Evolutionary conservation across 768 basidiomycete genomes (phyloP).

Genomic region (Postia placenta): DNA sequence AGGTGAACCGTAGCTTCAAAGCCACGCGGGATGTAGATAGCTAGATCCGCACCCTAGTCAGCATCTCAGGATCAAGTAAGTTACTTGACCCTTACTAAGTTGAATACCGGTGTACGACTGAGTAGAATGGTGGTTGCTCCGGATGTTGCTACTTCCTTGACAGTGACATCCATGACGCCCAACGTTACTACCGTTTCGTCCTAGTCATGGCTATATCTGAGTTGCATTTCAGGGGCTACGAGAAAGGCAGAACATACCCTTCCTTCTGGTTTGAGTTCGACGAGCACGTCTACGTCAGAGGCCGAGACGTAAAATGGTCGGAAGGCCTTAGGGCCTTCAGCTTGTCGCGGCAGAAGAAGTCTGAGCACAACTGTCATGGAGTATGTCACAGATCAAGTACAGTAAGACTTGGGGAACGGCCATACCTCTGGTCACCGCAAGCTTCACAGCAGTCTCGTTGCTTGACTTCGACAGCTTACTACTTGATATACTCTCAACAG

Average conservation of each 20-base stretch:
- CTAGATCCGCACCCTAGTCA: slow-evolving; percentile 12
- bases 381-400: slow-evolving; percentile 5
- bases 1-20: slow-evolving; percentile 62
- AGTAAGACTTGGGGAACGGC: not conserved
- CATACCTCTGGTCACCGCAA: slow-evolving; percentile 35
- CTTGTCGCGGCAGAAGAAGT: slow-evolving; percentile 44
- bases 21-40: slow-evolving; percentile 37
- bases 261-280: slow-evolving; percentile 67
- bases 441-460: slow-evolving; percentile 44
- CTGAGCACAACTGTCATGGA: slow-evolving; percentile 30
- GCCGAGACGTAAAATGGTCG: slow-evolving; percentile 51
- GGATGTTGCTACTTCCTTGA: slow-evolving; percentile 41
- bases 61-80: not conserved
- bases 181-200: slow-evolving; percentile 67
- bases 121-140: slow-evolving; percentile 36
- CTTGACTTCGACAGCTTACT: not conserved
- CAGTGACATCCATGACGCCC: slow-evolving; percentile 52
- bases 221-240: not conserved
- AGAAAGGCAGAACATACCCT: slow-evolving; percentile 39
- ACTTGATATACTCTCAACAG: slow-evolving; percentile 21
- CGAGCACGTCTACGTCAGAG: slow-evolving; percentile 54
- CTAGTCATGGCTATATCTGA: slow-evolving; percentile 27
- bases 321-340: slow-evolving; percentile 16
- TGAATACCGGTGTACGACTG: slow-evolving; percentile 47
- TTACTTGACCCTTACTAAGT: slow-evolving; percentile 41